A percentile compares a stretch with the other conserved stretches of the same genome.
These are phyloP conservation scores for Suhomyces coccinellae DNA, from an alignment of 1,139 yeast genomes.

Conservation along the genomic window DNA sequence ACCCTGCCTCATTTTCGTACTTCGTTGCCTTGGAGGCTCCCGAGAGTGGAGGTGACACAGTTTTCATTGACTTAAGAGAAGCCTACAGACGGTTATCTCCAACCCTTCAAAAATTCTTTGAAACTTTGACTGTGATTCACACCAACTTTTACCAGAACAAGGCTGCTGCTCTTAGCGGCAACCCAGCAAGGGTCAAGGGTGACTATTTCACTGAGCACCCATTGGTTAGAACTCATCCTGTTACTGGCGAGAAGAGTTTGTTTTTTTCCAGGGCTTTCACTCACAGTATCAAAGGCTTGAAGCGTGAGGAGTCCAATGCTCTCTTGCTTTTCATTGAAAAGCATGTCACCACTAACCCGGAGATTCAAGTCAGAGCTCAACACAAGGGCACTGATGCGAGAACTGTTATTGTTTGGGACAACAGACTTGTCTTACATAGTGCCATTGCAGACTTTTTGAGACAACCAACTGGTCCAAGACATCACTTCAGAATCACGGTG, in stretches of 20 bases:
- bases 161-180: slow-evolving; percentile 17
- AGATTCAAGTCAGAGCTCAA: slow-evolving; percentile 27
- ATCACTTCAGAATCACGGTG: slow-evolving; percentile 28
- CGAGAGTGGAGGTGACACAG: slow-evolving; percentile 35
- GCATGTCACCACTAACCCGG: slow-evolving; percentile 25
- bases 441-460: slow-evolving; percentile 27
- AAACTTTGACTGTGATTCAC: slow-evolving; percentile 29
- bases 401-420: slow-evolving; percentile 30
- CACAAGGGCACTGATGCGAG: slow-evolving; percentile 25
- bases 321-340: slow-evolving; percentile 25
- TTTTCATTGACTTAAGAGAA: slow-evolving; percentile 33
- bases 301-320: slow-evolving; percentile 23
- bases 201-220: slow-evolving; percentile 31
- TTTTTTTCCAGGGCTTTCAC: slow-evolving; percentile 25
- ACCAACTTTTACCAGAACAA: slow-evolving; percentile 27
- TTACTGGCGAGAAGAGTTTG: slow-evolving; percentile 28
- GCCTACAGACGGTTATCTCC: slow-evolving; percentile 36
- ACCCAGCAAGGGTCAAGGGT: slow-evolving; percentile 21
- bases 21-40: slow-evolving; percentile 37
- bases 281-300: slow-evolving; percentile 26
- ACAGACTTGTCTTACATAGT: slow-evolving; percentile 24
- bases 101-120: slow-evolving; percentile 27
- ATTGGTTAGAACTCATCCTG: slow-evolving; percentile 32
- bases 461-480: slow-evolving; percentile 23
- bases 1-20: slow-evolving; percentile 33